Conservation (phyloP, 2,329 filamentous ascomycete genomes). For the Aschersonia sp. region DNA sequence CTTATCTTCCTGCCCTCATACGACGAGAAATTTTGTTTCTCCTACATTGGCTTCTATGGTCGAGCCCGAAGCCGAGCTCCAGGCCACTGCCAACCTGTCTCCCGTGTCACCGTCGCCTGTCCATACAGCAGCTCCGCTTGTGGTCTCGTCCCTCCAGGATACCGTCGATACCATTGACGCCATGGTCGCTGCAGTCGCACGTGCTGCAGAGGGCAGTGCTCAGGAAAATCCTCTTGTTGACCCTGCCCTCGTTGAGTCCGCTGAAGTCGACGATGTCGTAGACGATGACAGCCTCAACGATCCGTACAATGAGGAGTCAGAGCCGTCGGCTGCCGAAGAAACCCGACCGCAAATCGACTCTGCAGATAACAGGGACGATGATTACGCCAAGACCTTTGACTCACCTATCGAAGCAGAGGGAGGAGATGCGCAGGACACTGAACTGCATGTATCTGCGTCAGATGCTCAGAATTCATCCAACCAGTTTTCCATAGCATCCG, state of each 20-base stretch:
- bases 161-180: constrained; percentile 35
- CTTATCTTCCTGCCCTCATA: not conserved
- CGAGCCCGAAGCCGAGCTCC: constrained; percentile 28
- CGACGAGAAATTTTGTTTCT: not conserved
- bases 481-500: constrained; percentile 24
- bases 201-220: constrained; percentile 10
- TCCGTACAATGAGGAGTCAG: constrained; percentile 27
- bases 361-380: constrained; percentile 24
- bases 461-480: constrained; percentile 24
- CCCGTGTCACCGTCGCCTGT: constrained; percentile 35
- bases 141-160: constrained; percentile 36
- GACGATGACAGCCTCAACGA: constrained; percentile 31
- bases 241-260: constrained; percentile 13
- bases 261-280: constrained; percentile 4
- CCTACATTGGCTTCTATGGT: constrained; percentile 24
- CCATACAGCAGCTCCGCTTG: constrained; percentile 28
- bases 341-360: constrained; percentile 15
- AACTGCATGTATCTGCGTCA: constrained; percentile 28
- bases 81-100: constrained; percentile 37
- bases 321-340: constrained; percentile 6
- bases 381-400: constrained; percentile 37
- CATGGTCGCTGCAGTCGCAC: constrained; percentile 24
- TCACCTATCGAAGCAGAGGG: constrained; percentile 26
- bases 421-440: constrained; percentile 19
- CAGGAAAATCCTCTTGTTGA: constrained; percentile 15